A percentile compares a stretch with the other conserved stretches of the same genome.
Conservation (phyloP, 345 rosid species). For the Laguncularia racemosa region DNA sequence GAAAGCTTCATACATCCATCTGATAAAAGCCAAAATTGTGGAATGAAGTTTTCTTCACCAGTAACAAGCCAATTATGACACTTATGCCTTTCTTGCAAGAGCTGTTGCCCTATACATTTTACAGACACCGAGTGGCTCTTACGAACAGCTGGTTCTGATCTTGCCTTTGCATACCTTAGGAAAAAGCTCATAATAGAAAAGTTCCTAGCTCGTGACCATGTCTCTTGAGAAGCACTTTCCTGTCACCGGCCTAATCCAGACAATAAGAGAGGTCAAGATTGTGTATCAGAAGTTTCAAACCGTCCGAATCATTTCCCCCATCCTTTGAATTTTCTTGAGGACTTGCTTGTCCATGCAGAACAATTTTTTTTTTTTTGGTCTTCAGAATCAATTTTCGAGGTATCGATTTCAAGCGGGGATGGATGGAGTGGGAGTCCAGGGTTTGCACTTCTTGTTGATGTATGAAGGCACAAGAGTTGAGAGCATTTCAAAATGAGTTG, state of each 20-base stretch:
- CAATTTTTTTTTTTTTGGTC: too few relatives aligned
- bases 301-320: constrained; percentile 25
- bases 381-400: too few relatives aligned
- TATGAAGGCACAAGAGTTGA: too few relatives aligned
- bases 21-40: background rate
- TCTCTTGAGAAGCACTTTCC: constrained; percentile 55
- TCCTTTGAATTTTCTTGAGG: constrained; percentile 48
- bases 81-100: background rate
- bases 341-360: too few relatives aligned
- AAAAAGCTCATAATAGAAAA: constrained; percentile 42
- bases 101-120: background rate
- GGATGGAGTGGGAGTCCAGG: too few relatives aligned
- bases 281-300: constrained; percentile 43
- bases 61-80: background rate
- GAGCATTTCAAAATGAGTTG: too few relatives aligned
- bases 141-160: background rate
- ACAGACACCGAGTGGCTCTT: background rate
- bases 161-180: background rate
- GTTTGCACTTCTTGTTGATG: too few relatives aligned
- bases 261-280: constrained; percentile 79
- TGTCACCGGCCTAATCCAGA: constrained; percentile 50
- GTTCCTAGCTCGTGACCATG: constrained; percentile 57
- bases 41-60: background rate
- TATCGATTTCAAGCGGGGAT: too few relatives aligned
- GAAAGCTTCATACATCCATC: background rate